phyloP scores from a whole-genome alignment of 257 asterid species.

The Jaltomata sinuosa region DNA sequence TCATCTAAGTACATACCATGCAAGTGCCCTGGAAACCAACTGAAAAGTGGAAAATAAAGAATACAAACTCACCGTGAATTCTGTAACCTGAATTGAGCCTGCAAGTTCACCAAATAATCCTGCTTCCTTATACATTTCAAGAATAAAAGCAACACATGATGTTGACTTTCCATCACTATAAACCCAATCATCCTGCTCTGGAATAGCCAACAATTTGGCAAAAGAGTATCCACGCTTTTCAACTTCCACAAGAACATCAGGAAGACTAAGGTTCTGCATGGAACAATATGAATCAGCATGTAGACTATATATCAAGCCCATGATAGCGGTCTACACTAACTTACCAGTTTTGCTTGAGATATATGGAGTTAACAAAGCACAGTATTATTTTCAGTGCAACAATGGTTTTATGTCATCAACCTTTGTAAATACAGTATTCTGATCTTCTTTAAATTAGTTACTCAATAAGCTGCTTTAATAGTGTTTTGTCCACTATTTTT shows the following conservation, averaged over 20 bases:
- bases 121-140: slow-evolving; percentile 84
- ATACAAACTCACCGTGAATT: slow-evolving; percentile 71
- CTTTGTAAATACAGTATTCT: neutral
- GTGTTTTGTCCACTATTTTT: neutral
- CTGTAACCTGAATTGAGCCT: slow-evolving; percentile 75
- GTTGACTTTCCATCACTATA: slow-evolving; percentile 81
- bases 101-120: slow-evolving; percentile 76
- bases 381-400: neutral
- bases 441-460: neutral
- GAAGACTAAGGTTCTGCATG: slow-evolving; percentile 60
- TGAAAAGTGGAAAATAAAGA: neutral
- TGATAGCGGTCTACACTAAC: neutral
- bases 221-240: slow-evolving; percentile 80
- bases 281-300: neutral
- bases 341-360: neutral
- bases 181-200: slow-evolving; percentile 85
- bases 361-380: neutral
- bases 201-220: slow-evolving; percentile 67
- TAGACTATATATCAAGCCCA: neutral
- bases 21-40: neutral
- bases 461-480: neutral
- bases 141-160: slow-evolving; percentile 85
- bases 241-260: slow-evolving; percentile 81
- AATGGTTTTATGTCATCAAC: neutral
- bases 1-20: neutral